These are phyloP conservation scores for Casuarina glauca DNA, from an alignment of 306 rosid genomes.

Conservation along the genomic window DNA sequence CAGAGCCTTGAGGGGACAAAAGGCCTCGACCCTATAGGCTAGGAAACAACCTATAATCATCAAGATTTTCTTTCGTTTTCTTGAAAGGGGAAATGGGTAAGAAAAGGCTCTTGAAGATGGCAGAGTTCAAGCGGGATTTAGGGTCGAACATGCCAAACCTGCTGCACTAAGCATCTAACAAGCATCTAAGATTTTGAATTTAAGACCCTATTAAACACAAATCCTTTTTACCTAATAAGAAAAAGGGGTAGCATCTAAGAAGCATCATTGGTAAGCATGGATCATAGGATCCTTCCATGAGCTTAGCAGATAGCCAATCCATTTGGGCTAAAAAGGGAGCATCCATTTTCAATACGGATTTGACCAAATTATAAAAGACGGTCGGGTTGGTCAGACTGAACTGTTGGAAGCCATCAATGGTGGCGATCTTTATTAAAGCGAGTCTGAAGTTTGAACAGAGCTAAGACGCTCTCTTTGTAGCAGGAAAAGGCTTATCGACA, in stretches of 20 bases:
- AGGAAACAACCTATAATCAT: not conserved
- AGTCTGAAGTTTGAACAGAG: constrained; percentile 24
- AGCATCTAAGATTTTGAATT: not conserved
- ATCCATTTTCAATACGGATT: constrained; percentile 43
- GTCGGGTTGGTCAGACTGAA: constrained; percentile 63
- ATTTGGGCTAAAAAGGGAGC: constrained; percentile 34
- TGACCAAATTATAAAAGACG: constrained; percentile 50
- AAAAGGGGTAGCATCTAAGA: too few relatives aligned
- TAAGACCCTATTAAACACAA: too few relatives aligned
- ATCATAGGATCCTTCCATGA: constrained; percentile 29
- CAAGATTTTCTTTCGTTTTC: not conserved
- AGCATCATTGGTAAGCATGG: constrained; percentile 1
- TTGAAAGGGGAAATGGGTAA: not conserved
- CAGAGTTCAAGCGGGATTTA: too few relatives aligned
- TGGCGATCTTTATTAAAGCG: not conserved
- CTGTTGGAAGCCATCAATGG: not conserved
- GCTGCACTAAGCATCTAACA: too few relatives aligned
- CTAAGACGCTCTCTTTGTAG: constrained; percentile 15
- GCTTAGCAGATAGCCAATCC: not conserved
- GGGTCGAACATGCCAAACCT: too few relatives aligned
- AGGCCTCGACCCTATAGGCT: not conserved
- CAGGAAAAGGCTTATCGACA: constrained; percentile 9
- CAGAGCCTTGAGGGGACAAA: not conserved
- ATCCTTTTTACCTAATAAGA: too few relatives aligned
- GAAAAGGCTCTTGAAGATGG: too few relatives aligned